A percentile compares a stretch with the other conserved stretches of the same genome.
Evolutionary conservation across 805 yeast genomes (phyloP).

Genomic region (Candida sithepensis): DNA sequence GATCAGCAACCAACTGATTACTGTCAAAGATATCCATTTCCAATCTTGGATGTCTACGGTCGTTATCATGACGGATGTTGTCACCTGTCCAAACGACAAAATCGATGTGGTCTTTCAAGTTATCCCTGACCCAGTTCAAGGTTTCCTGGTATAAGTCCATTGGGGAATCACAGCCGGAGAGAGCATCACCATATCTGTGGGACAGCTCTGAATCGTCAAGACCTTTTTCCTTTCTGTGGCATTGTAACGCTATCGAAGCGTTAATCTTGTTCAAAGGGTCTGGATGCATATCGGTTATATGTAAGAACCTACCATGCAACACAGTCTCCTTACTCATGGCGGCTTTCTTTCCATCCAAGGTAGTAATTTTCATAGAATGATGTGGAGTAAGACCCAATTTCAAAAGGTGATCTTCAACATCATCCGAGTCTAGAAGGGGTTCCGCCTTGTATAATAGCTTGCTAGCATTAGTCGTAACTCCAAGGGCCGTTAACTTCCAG

Average conservation of each 20-base stretch:
- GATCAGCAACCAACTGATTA: constrained; percentile 54
- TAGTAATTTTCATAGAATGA: constrained; percentile 32
- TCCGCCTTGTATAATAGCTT: not conserved
- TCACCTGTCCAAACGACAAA: constrained; percentile 92
- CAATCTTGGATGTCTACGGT: constrained; percentile 68
- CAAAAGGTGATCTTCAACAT: constrained; percentile 18
- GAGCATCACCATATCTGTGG: constrained; percentile 70
- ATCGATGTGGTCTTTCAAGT: constrained; percentile 72
- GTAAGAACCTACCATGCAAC: constrained; percentile 77
- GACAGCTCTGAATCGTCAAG: constrained; percentile 38
- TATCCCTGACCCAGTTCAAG: constrained; percentile 59
- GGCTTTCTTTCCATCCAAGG: constrained; percentile 13
- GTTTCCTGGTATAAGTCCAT: constrained; percentile 57
- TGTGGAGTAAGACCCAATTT: constrained; percentile 39
- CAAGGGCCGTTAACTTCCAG: not conserved
- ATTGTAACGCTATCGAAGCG: constrained; percentile 42
- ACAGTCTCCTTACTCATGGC: constrained; percentile 12
- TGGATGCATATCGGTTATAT: constrained; percentile 84
- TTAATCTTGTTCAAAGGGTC: constrained; percentile 63
- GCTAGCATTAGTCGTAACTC: too few species aligned
- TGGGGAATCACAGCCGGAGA: constrained; percentile 77
- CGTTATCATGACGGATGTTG: constrained; percentile 81
- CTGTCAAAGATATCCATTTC: constrained; percentile 67
- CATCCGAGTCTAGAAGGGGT: constrained; percentile 17
- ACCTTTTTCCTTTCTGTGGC: constrained; percentile 48